Evolutionary conservation across 345 rosid species (phyloP).

Genomic region (Noccaea bulbosa): DNA sequence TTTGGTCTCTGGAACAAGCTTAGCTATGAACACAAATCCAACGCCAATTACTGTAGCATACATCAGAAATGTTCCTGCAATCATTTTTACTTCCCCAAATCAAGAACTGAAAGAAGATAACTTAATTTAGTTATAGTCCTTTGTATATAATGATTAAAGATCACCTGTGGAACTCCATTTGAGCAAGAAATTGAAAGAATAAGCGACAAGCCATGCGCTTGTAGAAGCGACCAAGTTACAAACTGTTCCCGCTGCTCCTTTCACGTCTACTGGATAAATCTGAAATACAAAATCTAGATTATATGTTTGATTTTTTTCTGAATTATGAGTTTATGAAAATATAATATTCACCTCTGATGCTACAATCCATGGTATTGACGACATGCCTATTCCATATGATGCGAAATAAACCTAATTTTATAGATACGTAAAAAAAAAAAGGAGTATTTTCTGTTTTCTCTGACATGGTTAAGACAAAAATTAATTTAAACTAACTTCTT

Average conservation of each 20-base stretch:
- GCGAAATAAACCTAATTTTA: constrained; percentile 38
- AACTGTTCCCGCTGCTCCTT: constrained; percentile 62
- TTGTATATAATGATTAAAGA: not conserved
- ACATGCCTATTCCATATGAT: constrained; percentile 46
- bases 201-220: constrained; percentile 56
- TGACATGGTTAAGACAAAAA: not conserved
- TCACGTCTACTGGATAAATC: constrained; percentile 59
- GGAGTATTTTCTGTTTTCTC: not conserved
- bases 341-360: constrained; percentile 42
- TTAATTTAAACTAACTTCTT: not conserved
- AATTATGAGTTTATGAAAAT: not conserved
- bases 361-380: constrained; percentile 48
- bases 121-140: not conserved
- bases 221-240: constrained; percentile 52
- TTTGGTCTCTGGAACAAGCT: constrained; percentile 61
- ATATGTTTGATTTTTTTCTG: not conserved
- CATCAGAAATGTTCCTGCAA: constrained; percentile 51
- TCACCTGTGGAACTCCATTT: constrained; percentile 61
- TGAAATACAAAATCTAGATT: not conserved
- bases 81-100: not conserved
- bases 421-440: not conserved
- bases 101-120: not conserved
- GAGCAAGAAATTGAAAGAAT: constrained; percentile 49
- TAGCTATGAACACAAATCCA: constrained; percentile 49
- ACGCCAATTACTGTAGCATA: constrained; percentile 37